phyloP scores from a whole-genome alignment of 129 eudicot genomes.

The Gnaphalium uliginosum region DNA sequence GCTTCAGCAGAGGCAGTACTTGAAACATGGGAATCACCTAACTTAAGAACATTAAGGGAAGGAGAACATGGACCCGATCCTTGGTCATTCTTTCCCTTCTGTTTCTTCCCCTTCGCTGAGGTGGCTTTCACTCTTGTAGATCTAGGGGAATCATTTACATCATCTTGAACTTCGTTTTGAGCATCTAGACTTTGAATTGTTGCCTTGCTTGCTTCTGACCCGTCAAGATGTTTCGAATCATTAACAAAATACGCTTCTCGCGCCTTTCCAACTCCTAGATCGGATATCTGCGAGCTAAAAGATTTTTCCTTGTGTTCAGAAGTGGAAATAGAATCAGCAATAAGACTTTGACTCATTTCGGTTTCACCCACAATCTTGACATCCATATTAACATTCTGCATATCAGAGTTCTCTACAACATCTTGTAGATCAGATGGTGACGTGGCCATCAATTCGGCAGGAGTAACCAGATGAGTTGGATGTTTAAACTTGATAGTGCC shows the following conservation, averaged over 20 bases:
- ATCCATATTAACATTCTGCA: constrained; percentile 63
- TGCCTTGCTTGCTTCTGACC: constrained; percentile 41
- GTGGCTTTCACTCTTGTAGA: constrained; percentile 32
- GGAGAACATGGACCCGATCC: constrained; percentile 43
- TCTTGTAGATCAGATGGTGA: constrained; percentile 62
- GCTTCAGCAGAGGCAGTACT: constrained; percentile 45
- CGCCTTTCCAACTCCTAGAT: constrained; percentile 51
- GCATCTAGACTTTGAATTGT: constrained; percentile 45
- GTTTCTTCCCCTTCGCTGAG: constrained; percentile 47
- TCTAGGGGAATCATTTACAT: constrained; percentile 43
- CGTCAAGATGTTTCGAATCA: constrained; percentile 55
- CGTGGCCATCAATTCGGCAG: constrained; percentile 81
- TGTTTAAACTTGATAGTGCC: constrained; percentile 52
- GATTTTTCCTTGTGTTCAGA: constrained; percentile 52
- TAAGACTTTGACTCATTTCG: constrained; percentile 38
- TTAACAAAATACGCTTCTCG: constrained; percentile 38
- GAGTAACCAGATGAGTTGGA: constrained; percentile 95
- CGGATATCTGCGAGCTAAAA: constrained; percentile 80
- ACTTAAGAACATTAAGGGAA: constrained; percentile 52
- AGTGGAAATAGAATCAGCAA: constrained; percentile 37
- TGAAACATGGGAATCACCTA: constrained; percentile 57
- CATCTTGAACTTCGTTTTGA: constrained; percentile 49
- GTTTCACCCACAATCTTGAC: constrained; percentile 79
- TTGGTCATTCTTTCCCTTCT: constrained; percentile 65
- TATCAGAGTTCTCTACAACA: constrained; percentile 45